Evolutionary conservation across 2,329 filamentous ascomycete species (phyloP), one percentile per base, ranked within the genome.

Genomic region (Amauroascus niger): DNA sequence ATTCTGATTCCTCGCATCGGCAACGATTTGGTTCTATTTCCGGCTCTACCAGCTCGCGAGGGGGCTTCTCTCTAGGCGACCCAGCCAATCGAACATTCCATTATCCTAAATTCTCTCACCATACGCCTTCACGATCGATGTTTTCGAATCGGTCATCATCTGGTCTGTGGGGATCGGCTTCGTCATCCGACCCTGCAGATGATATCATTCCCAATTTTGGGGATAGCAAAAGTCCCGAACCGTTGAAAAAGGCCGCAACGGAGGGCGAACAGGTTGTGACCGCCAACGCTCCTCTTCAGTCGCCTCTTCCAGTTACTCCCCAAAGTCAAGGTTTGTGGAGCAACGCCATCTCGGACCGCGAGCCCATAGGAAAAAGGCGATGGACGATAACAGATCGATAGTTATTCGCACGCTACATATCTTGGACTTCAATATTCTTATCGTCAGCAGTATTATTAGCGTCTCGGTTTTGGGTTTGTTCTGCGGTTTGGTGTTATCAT

Each of bases 161-260:
- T 3, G 70, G 70, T 1, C 63, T 72, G 6, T 72, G 70, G 70
- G 64, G 65, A 7, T 66, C 69, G 2, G 54, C 54, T 8, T 62
- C 63, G 1, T 52, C 59, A 4, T 56, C 57, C 3, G 61, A 64
- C 24, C 37, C 57, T 2, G 61, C 58, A 4, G 69, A 71, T 1
- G 64, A 69, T 37, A 62, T 68, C 16, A 61, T 71, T 11, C 69
- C 69, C 14, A 69, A 69, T 53, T 71, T 71, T 57, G 64, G 63
- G 6, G 63, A 63, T 41, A 50, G 11, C 18, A 50, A 41, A 50
- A 40, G 45, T 26, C 2, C 41, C 2, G 20, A 37, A 8, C 30
- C 50, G n/a, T 3, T 24, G 3, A 6, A 11, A 7, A 33, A 32
- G 13, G 20, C 13, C 20, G 1, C 11, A 3, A 3, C 37, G 13